Conservation (phyloP, 2,329 filamentous ascomycete genomes). For the Pseudofabraea citricarpa region DNA sequence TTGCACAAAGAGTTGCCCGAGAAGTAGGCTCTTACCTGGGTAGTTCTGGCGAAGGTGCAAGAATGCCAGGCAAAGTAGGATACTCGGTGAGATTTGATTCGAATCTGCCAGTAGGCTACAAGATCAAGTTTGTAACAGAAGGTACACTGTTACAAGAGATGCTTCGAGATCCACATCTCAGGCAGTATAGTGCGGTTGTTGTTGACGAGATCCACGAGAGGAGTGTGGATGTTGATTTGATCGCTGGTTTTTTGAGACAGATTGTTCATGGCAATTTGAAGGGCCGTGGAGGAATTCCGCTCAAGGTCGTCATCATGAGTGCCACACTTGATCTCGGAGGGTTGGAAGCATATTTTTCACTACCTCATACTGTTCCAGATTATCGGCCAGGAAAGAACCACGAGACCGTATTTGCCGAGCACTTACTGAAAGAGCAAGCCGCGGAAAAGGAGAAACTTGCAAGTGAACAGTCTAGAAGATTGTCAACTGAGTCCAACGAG, state of each 20-base stretch:
- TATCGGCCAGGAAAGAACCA: conserved; percentile 27
- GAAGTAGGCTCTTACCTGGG: conserved; percentile 69
- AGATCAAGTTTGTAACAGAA: conserved; percentile 91
- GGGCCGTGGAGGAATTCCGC: conserved; percentile 63
- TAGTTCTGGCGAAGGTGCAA: conserved; percentile 41
- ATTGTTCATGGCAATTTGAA: conserved; percentile 60
- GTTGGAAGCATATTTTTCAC: conserved; percentile 69
- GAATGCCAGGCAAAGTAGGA: conserved; percentile 58
- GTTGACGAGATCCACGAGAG: conserved; percentile 97
- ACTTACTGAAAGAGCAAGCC: conserved; percentile 13
- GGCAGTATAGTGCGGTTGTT: conserved; percentile 82
- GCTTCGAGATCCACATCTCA: conserved; percentile 74
- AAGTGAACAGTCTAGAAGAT: conserved; percentile 4
- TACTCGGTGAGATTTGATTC: conserved; percentile 96
- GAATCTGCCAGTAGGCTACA: conserved; percentile 72
- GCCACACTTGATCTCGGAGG: conserved; percentile 86
- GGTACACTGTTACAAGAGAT: conserved; percentile 96
- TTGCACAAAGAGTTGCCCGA: conserved; percentile 81
- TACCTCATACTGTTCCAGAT: conserved; percentile 12
- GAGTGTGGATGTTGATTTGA: conserved; percentile 87
- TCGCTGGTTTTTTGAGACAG: conserved; percentile 82
- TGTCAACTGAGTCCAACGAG: conserved; percentile 11
- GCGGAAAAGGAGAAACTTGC: conserved; percentile 4
- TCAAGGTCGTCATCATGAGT: conserved; percentile 96
- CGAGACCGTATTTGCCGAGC: conserved; percentile 16